Conservation (phyloP, 176 grass and related monocot species). For the Ampelocalamus luodianensis region DNA sequence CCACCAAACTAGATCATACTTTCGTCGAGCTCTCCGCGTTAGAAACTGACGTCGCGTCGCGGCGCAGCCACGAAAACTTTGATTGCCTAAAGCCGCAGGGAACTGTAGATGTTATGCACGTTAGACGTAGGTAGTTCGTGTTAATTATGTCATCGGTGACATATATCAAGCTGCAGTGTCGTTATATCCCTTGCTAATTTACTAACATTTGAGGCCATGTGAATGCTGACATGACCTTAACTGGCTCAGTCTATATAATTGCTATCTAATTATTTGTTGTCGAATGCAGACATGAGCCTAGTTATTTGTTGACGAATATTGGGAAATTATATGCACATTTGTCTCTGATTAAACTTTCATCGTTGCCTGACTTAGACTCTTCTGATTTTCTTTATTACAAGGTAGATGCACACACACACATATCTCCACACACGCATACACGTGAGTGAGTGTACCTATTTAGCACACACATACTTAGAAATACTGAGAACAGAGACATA, state of each 20-base stretch:
- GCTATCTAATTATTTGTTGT: background rate
- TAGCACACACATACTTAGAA: no score
- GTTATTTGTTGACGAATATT: background rate
- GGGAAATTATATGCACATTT: background rate
- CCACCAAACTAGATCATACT: constrained; percentile 6
- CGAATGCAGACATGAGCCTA: background rate
- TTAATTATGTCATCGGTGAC: constrained; percentile 56
- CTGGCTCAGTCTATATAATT: background rate
- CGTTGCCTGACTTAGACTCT: background rate
- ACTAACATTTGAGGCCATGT: background rate
- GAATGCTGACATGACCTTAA: background rate
- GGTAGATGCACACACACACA: no score
- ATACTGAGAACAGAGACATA: no score
- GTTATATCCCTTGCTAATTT: background rate
- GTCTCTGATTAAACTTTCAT: background rate
- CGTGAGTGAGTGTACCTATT: no score
- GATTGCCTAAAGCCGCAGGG: constrained; percentile 6
- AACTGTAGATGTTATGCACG: constrained; percentile 34
- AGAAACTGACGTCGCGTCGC: constrained; percentile 10
- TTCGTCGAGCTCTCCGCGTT: background rate
- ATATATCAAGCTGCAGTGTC: background rate
- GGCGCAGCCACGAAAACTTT: constrained; percentile 12
- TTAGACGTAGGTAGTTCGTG: constrained; percentile 15
- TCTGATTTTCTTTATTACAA: background rate
- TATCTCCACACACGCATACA: no score